Conservation (phyloP, 1,284 basidiomycete species). For the Papiliotrema laurentii region DNA sequence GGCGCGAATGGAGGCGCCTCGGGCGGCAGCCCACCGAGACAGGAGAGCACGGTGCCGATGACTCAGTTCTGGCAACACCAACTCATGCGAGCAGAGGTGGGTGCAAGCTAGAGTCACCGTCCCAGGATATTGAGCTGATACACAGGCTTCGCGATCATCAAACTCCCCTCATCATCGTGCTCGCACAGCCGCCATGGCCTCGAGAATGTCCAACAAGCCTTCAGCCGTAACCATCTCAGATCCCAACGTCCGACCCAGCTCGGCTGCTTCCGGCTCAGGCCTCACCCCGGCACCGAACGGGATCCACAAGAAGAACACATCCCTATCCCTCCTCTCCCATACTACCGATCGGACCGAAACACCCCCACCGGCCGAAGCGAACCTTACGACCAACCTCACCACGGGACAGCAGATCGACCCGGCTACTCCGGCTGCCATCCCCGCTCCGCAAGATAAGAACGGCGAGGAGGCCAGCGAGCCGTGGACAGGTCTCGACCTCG, state of each 20-base stretch:
- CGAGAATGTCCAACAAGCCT: conserved; percentile 51
- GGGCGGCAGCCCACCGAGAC: conserved; percentile 36
- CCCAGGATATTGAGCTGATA: not conserved
- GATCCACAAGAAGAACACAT: conserved; percentile 44
- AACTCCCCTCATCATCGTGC: conserved; percentile 56
- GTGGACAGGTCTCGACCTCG: conserved; percentile 95
- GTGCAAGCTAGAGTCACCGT: conserved; percentile 5
- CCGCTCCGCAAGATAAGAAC: conserved; percentile 30
- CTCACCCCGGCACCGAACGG: conserved; percentile 36
- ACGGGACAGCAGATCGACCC: conserved; percentile 30
- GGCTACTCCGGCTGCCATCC: conserved; percentile 25
- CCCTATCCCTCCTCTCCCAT: conserved; percentile 24
- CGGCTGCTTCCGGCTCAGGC: conserved; percentile 14
- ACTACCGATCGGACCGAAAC: conserved; percentile 22
- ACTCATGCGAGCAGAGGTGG: conserved; percentile 40
- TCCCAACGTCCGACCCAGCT: conserved; percentile 43
- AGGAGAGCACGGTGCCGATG: conserved; percentile 33
- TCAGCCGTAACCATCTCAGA: conserved; percentile 50
- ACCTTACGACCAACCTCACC: conserved; percentile 19
- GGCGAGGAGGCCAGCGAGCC: conserved; percentile 45
- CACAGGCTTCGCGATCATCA: conserved; percentile 51
- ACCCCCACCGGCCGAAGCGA: conserved; percentile 18
- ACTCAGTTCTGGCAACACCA: conserved; percentile 49
- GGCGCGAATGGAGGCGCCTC: conserved; percentile 2
- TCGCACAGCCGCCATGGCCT: conserved; percentile 55